Base-by-base conservation (phyloP, 2,329 filamentous ascomycete species). In the Ophiostoma sp. region DNA sequence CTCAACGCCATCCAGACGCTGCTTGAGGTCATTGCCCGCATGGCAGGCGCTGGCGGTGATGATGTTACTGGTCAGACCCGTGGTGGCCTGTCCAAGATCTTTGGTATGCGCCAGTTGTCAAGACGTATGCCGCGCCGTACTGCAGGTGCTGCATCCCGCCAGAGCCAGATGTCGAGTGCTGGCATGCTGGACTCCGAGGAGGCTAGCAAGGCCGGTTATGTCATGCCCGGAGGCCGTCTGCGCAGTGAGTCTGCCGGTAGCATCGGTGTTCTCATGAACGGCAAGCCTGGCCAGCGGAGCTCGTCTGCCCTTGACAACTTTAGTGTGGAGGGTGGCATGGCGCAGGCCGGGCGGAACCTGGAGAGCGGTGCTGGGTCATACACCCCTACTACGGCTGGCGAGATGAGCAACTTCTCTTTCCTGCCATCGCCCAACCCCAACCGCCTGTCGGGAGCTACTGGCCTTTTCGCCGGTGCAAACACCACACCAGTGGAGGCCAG, bases 1-100 rank as follows among this genome's bases (percentile, higher is more conserved):
- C 85, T 99, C 71, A 97, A 97, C 80, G 92, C 96, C 1, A 81
- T 97, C 7, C 94, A 97, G 80, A 98, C 95, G 0, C 87, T 97
- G 57, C 88, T 98, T 55, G 96, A 99, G 81, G 94, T 99, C 9
- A 85, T 91, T 69, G 94, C 95, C 33, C 89, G 95, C 71, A 85
- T 96, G 78, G 88, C 92, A 33, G 95, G 95, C 50, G 95, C 93
- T 42, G 96, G 94, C 68, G 92, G 91, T 28, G 92, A 95, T 77
- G 89, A 92, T 76, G 85, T 87, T 52, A 87, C 87, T 70, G 91
- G 91, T 52, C 89, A 92, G 76, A 89, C 90, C 69, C 86, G 93
- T 80, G 95, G 96, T 79, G 95, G 94, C 9, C 86, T 99, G 71
- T 91, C 91, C 77, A 97, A 95, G 83, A 93, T 95, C 63, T 97